A percentile compares a stretch with the other conserved stretches of the same genome.
Conservation (phyloP, 768 basidiomycete genomes). For the Termitomyces sp. region DNA sequence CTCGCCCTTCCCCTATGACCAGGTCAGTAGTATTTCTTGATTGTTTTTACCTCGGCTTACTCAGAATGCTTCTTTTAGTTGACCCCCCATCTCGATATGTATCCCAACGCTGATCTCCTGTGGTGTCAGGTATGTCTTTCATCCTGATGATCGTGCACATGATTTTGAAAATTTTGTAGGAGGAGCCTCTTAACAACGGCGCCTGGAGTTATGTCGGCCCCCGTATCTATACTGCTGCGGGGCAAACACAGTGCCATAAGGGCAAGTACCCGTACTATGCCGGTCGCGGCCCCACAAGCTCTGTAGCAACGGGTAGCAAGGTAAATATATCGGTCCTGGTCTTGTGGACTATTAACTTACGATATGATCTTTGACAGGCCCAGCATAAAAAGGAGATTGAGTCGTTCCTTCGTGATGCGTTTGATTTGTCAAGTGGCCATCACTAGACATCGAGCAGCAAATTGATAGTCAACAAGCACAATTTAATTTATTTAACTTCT, state of each 20-base stretch:
- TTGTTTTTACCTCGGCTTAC: not conserved
- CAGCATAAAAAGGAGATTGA: conserved; percentile 93
- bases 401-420: conserved; percentile 60
- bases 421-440: conserved; percentile 26
- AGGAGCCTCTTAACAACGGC: conserved; percentile 96
- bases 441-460: not conserved
- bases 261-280: conserved; percentile 90
- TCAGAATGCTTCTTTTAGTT: conserved; percentile 38
- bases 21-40: conserved; percentile 42
- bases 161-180: conserved; percentile 31
- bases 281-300: conserved; percentile 88
- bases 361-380: conserved; percentile 30
- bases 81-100: conserved; percentile 91
- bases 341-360: conserved; percentile 8
- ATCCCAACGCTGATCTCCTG: conserved; percentile 88
- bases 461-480: not conserved
- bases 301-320: conserved; percentile 91
- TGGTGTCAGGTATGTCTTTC: conserved; percentile 76
- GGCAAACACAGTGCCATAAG: conserved; percentile 85
- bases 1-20: conserved; percentile 95
- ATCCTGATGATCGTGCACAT: not conserved
- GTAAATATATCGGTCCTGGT: conserved; percentile 24
- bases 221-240: conserved; percentile 89
- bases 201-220: conserved; percentile 96
- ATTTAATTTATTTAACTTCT: not conserved